Conservation (phyloP, 257 asterid genomes). For the Penstemon davidsonii region DNA sequence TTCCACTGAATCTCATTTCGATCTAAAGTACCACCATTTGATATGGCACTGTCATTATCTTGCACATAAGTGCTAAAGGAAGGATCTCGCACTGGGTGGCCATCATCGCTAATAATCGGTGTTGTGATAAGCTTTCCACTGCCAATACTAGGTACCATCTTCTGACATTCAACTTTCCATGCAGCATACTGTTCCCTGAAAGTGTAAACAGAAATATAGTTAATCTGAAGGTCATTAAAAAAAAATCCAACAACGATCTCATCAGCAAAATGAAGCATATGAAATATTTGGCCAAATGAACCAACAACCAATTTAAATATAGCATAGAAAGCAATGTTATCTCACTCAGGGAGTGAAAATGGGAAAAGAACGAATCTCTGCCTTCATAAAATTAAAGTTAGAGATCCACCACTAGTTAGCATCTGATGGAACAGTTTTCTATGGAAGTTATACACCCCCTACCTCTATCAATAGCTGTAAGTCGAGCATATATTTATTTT, state of each 20-base stretch:
- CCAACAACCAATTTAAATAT: not conserved
- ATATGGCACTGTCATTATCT: slow-evolving; percentile 22
- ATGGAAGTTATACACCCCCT: not conserved
- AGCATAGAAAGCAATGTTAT: not conserved
- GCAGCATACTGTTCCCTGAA: slow-evolving; percentile 77
- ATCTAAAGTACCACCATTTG: slow-evolving; percentile 42
- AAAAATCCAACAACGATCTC: not conserved
- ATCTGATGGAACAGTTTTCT: not conserved
- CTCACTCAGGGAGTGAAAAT: not conserved
- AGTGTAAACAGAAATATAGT: slow-evolving; percentile 9
- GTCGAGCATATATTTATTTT: not conserved
- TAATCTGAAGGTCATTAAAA: slow-evolving; percentile 19
- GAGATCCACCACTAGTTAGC: not conserved
- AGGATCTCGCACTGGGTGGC: slow-evolving; percentile 53
- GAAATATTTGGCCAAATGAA: slow-evolving; percentile 9
- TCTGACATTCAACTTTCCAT: slow-evolving; percentile 76
- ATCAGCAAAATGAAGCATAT: slow-evolving; percentile 12
- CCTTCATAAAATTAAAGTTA: not conserved
- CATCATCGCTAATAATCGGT: slow-evolving; percentile 64
- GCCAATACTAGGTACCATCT: slow-evolving; percentile 70
- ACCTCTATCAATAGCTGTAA: not conserved
- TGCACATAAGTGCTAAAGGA: slow-evolving; percentile 20
- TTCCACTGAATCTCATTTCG: slow-evolving; percentile 72
- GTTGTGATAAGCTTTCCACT: slow-evolving; percentile 75
- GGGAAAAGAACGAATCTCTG: not conserved